Base-by-base conservation (phyloP, 1,284 basidiomycete genomes). In the Kwoniella shivajii region DNA sequence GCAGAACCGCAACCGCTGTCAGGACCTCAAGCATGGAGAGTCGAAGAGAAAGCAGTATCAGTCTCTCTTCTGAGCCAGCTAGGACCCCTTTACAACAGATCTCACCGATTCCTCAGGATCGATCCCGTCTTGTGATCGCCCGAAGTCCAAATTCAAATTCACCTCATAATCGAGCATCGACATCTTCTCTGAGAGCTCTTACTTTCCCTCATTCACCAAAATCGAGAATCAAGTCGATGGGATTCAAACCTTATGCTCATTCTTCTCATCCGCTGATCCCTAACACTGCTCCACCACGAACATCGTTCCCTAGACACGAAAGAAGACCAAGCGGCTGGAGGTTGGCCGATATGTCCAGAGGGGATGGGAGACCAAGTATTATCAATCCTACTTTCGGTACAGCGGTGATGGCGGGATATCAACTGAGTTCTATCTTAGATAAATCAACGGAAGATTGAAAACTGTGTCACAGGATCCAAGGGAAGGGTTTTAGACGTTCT, bases 241-340 rank as follows among this genome's bases (percentile, higher is more conserved):
- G 20, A 1, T 53, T 53, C 51, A 53, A 53, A 31, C 42, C 51
- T 5, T 53, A 53, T 36, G 43, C 51, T 45, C 51, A 45, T 36
- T 41, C 50, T 10, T 22, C 36, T 27, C 4, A 4, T 9, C 18
- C 20, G 18, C 4, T 24, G 6, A n/a, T 16, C 24, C 18, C 49
- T 16, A 10, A 31, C 1, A 45, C 51, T 7, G 42, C 41, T 26
- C 42, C 42, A 20, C 26, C 43, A 3, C 4, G n/a, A 18, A 26
- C 22, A 11, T 30, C 9, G 11, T 42, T 4, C 1, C 13, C 11
- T 24, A 20, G 36, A n/a, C 45, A 31, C 26, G 14, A 6, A 13
- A 33, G 29, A 4, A 18, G n/a, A 13, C 26, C 11, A 6, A 33
- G 33, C 18, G 49, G 29, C 5, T 51, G 22, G 22, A 39, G 50